Percentiles rank a stretch among this genome's conserved stretches.
phyloP scores from a whole-genome alignment of 257 asterid genomes.

The Ilex aquifolium region DNA sequence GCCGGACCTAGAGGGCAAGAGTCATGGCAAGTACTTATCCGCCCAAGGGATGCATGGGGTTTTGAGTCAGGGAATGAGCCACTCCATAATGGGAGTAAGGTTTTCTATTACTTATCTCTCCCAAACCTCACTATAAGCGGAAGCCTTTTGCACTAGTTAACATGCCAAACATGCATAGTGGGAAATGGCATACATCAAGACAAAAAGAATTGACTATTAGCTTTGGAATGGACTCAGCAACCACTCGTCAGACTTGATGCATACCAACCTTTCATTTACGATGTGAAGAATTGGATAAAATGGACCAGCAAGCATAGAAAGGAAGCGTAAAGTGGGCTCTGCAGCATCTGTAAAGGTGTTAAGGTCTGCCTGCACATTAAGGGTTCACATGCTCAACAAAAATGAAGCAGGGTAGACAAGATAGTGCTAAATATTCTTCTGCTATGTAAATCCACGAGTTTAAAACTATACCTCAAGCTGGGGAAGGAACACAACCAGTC shows the following conservation, averaged over 20 bases:
- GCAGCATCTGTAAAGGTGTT: constrained; percentile 74
- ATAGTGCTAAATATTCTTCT: constrained; percentile 13
- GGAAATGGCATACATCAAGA: no score
- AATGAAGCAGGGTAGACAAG: constrained; percentile 14
- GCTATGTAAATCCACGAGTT: constrained; percentile 13
- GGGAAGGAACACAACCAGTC: constrained; percentile 86
- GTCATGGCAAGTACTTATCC: no score
- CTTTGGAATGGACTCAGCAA: constrained; percentile 12
- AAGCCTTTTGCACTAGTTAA: no score
- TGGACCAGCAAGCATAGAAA: constrained; percentile 95
- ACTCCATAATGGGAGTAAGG: no score
- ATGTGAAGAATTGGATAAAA: constrained; percentile 77
- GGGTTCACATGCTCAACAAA: constrained; percentile 22
- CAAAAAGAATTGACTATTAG: not conserved
- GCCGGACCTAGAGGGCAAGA: no score
- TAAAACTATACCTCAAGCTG: constrained; percentile 70
- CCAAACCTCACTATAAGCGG: no score
- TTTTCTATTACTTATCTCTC: no score
- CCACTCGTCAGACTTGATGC: not conserved
- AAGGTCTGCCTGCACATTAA: constrained; percentile 73
- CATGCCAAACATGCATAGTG: no score
- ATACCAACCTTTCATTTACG: constrained; percentile 78
- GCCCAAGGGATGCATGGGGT: no score
- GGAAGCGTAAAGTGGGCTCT: constrained; percentile 73
- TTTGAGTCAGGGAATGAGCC: no score